phyloP scores from a whole-genome alignment of 371 early-diverging fungal genomes.

The Smittium mucronatum region DNA sequence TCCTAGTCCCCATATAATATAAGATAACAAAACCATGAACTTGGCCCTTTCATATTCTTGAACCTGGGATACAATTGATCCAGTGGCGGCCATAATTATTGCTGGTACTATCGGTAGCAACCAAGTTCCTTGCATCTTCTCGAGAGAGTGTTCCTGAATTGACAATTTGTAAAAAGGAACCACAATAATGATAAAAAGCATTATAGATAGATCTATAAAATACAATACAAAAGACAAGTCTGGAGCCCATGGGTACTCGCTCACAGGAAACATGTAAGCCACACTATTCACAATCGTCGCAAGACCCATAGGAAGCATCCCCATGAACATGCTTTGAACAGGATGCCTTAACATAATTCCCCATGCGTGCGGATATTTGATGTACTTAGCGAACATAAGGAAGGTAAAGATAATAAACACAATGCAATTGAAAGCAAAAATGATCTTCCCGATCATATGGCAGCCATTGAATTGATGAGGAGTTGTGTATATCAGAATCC shows the following conservation, averaged over 20 bases:
- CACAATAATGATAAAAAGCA: slow-evolving; percentile 20
- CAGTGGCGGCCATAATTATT: slow-evolving; percentile 35
- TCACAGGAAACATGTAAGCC: slow-evolving; percentile 14
- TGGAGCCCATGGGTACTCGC: slow-evolving; percentile 24
- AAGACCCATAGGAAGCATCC: slow-evolving; percentile 38
- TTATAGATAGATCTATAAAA: slow-evolving; percentile 27
- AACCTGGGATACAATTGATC: slow-evolving; percentile 31
- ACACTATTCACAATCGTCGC: slow-evolving; percentile 30
- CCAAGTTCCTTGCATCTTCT: slow-evolving; percentile 33
- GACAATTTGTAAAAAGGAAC: slow-evolving; percentile 27
- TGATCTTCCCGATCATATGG: slow-evolving; percentile 27
- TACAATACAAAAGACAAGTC: slow-evolving; percentile 31
- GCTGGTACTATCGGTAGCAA: slow-evolving; percentile 37
- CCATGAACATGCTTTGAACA: slow-evolving; percentile 33
- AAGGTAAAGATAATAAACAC: slow-evolving; percentile 23
- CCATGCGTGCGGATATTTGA: slow-evolving; percentile 27
- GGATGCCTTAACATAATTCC: slow-evolving; percentile 31
- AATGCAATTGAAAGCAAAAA: slow-evolving; percentile 30
- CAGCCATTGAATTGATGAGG: slow-evolving; percentile 33
- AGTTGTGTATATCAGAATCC: slow-evolving; percentile 24
- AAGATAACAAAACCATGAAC: slow-evolving; percentile 29
- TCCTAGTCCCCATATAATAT: slow-evolving; percentile 36
- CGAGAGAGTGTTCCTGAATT: slow-evolving; percentile 28
- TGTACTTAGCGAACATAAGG: slow-evolving; percentile 23
- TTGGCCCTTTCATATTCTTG: slow-evolving; percentile 16